Evolutionary conservation across 441 rosid genomes (phyloP).

Genomic region (Erodium moschatum): DNA sequence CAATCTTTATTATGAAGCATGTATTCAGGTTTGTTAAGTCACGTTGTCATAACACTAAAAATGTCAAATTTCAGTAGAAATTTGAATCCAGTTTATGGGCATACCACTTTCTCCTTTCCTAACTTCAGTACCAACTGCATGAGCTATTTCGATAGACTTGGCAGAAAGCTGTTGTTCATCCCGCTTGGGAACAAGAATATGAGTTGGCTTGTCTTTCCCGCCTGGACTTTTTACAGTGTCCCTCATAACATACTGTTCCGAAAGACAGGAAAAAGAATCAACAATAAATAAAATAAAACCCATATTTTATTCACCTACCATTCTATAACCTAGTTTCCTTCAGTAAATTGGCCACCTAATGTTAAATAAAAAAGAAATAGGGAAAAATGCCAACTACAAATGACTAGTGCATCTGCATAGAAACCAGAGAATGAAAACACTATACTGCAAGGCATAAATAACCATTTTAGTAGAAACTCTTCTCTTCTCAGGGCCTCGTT

Average conservation of each 20-base stretch:
- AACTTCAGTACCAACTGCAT: conserved; percentile 35
- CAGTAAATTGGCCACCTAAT: background rate
- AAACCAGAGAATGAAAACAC: background rate
- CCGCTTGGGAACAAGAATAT: conserved; percentile 34
- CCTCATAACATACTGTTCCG: conserved; percentile 49
- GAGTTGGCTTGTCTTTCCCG: conserved; percentile 45
- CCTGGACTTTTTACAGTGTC: conserved; percentile 35
- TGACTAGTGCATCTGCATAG: background rate
- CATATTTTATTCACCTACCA: background rate
- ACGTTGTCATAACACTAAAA: background rate
- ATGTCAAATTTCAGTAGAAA: background rate
- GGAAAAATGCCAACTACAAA: background rate
- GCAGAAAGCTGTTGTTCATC: conserved; percentile 42
- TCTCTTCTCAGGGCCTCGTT: conserved; percentile 55
- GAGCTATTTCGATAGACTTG: conserved; percentile 26
- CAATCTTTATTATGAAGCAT: background rate
- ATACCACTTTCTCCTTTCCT: conserved; percentile 46
- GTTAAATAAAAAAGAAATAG: background rate
- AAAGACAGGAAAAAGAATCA: conserved; percentile 18
- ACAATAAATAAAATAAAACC: background rate
- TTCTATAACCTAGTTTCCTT: background rate
- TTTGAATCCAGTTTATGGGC: background rate
- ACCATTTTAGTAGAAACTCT: conserved; percentile 47
- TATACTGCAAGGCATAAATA: conserved; percentile 14
- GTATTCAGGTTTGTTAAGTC: background rate